Conservation (phyloP, 495 filamentous ascomycete genomes). For the Penicillium diatomitis region DNA sequence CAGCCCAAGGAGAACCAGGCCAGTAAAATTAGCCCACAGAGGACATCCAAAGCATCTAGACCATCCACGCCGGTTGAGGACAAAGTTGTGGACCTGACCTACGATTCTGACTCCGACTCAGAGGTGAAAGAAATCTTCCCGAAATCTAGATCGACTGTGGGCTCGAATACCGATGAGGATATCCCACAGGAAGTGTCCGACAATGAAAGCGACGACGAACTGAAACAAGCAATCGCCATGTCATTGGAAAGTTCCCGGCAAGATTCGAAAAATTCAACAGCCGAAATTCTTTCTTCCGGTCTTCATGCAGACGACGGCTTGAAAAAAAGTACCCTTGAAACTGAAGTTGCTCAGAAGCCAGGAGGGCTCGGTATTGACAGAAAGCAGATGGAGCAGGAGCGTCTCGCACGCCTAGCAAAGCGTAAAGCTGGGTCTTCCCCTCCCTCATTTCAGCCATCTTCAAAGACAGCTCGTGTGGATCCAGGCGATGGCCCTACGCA, state of each 20-base stretch:
- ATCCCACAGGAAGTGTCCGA: conserved; percentile 3
- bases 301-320: too few relatives aligned
- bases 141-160: conserved; percentile 28
- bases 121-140: conserved; percentile 20
- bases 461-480: neutral
- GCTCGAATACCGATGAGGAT: conserved; percentile 25
- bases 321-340: too few relatives aligned
- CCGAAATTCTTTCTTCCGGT: too few relatives aligned
- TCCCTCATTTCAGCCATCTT: neutral
- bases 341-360: neutral
- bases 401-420: conserved; percentile 58
- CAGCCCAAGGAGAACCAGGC: neutral
- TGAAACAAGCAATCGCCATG: conserved; percentile 44
- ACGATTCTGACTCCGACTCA: conserved; percentile 23
- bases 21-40: neutral
- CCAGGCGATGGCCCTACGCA: too few relatives aligned
- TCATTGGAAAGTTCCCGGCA: conserved; percentile 25
- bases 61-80: neutral
- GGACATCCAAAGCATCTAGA: neutral
- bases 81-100: conserved; percentile 31
- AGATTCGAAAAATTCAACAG: neutral
- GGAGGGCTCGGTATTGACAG: conserved; percentile 52
- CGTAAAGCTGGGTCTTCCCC: conserved; percentile 23
- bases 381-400: conserved; percentile 78
- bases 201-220: conserved; percentile 32